phyloP scores from a whole-genome alignment of 352 stramenopile species.

The Elongisporangium undulatum region DNA sequence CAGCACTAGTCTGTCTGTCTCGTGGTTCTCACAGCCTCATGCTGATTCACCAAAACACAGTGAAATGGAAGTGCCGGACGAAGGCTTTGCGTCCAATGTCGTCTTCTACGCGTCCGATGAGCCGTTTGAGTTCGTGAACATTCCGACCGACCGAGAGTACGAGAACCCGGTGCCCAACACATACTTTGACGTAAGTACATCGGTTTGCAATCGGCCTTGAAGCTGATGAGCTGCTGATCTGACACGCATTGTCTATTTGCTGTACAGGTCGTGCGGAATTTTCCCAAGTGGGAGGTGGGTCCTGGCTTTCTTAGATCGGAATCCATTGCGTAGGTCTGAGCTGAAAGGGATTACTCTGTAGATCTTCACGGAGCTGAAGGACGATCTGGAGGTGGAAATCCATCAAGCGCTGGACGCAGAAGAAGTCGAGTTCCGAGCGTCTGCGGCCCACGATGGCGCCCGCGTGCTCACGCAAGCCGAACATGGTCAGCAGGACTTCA shows the following conservation, averaged over 20 bases:
- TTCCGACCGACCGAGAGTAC: conserved; percentile 49
- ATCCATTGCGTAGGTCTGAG: not conserved
- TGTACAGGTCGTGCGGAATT: conserved; percentile 49
- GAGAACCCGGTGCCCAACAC: conserved; percentile 35
- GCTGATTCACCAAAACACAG: conserved; percentile 4
- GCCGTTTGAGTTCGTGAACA: conserved; percentile 47
- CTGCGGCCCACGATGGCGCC: conserved; percentile 4
- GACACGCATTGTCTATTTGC: not conserved
- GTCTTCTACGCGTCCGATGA: conserved; percentile 75
- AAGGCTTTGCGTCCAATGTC: conserved; percentile 51
- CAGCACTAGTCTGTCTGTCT: not conserved
- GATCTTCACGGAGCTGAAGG: conserved; percentile 59
- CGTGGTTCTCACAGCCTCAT: not conserved
- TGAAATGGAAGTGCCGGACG: conserved; percentile 40
- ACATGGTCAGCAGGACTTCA: conserved; percentile 49
- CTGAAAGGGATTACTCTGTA: conserved; percentile 8
- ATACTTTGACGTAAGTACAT: conserved; percentile 46
- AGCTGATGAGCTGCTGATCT: conserved; percentile 2
- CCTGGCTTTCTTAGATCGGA: not conserved
- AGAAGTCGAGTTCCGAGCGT: conserved; percentile 40
- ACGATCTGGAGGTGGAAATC: conserved; percentile 34
- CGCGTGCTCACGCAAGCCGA: conserved; percentile 50
- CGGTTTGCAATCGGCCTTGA: not conserved
- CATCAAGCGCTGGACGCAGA: conserved; percentile 45
- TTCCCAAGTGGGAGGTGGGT: conserved; percentile 56